These are phyloP conservation scores for Ceratobasidium sp. DNA, from an alignment of 1,284 basidiomycete species.

Conservation along the genomic window DNA sequence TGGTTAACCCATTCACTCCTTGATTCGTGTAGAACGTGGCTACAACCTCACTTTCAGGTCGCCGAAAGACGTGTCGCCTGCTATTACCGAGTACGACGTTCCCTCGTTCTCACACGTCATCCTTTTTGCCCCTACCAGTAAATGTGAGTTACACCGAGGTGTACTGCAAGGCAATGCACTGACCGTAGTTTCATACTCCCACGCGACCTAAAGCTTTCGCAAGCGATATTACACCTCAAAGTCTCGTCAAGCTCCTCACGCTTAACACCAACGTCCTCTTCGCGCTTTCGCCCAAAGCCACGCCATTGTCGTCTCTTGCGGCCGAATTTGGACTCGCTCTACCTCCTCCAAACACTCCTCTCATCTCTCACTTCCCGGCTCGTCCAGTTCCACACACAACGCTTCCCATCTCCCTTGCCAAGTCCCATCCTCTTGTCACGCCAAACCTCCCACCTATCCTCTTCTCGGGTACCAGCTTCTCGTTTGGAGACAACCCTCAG, in stretches of 20 bases:
- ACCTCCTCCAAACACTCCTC: constrained; percentile 75
- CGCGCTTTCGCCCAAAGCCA: constrained; percentile 79
- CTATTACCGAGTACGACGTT: constrained; percentile 75
- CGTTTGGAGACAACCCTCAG: constrained; percentile 81
- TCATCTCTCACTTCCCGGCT: constrained; percentile 79
- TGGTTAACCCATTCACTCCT: background rate
- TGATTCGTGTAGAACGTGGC: constrained; percentile 67
- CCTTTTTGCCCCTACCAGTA: constrained; percentile 82
- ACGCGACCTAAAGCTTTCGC: constrained; percentile 66
- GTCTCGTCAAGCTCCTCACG: constrained; percentile 77
- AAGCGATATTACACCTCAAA: constrained; percentile 84
- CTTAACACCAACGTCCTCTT: constrained; percentile 86
- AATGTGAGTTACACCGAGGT: constrained; percentile 64
- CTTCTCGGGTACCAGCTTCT: constrained; percentile 82
- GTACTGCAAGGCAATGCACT: background rate
- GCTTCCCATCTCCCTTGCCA: constrained; percentile 59
- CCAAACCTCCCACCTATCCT: constrained; percentile 67
- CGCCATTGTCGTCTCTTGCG: constrained; percentile 74
- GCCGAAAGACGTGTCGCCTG: constrained; percentile 74
- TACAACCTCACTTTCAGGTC: constrained; percentile 85
- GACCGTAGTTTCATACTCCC: background rate
- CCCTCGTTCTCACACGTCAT: constrained; percentile 85
- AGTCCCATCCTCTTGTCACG: constrained; percentile 60
- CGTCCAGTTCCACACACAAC: constrained; percentile 67
- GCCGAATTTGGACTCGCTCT: constrained; percentile 80